A percentile compares a stretch with the other conserved stretches of the same genome.
Evolutionary conservation across 768 basidiomycete genomes (phyloP).

Genomic region (Russula virescens): DNA sequence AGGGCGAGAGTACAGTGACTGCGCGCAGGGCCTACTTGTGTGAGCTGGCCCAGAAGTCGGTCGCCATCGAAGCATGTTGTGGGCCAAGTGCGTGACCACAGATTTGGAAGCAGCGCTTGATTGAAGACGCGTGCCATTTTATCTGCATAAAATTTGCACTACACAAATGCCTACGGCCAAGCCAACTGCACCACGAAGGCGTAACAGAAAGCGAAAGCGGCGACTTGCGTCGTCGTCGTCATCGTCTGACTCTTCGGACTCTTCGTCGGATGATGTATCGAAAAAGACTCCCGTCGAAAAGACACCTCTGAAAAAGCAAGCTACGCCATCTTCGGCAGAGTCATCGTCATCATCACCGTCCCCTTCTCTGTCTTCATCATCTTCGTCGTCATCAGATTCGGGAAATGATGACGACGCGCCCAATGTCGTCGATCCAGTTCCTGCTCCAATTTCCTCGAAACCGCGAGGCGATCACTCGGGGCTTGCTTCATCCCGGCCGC

Average conservation of each 20-base stretch:
- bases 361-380: slow-evolving; percentile 23
- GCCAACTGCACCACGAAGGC: slow-evolving; percentile 27
- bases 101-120: neutral
- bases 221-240: slow-evolving; percentile 29
- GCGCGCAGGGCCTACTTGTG: slow-evolving; percentile 52
- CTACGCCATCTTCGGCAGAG: slow-evolving; percentile 1
- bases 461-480: neutral
- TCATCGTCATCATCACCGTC: slow-evolving; percentile 16
- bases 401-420: slow-evolving; percentile 7
- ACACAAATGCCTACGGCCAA: slow-evolving; percentile 25
- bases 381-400: slow-evolving; percentile 24
- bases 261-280: slow-evolving; percentile 18
- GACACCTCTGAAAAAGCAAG: slow-evolving; percentile 9
- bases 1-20: neutral
- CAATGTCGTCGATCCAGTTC: neutral
- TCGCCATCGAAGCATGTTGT: slow-evolving; percentile 51
- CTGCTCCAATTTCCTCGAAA: slow-evolving; percentile 4
- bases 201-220: slow-evolving; percentile 33
- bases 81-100: too few relatives aligned
- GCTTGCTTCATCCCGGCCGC: slow-evolving; percentile 7
- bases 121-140: neutral
- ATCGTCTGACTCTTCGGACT: slow-evolving; percentile 26
- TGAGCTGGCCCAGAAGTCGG: slow-evolving; percentile 89
- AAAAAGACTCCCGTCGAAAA: neutral
- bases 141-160: neutral